Conservation (phyloP, 306 rosid genomes). For the Pyrus communis region DNA sequence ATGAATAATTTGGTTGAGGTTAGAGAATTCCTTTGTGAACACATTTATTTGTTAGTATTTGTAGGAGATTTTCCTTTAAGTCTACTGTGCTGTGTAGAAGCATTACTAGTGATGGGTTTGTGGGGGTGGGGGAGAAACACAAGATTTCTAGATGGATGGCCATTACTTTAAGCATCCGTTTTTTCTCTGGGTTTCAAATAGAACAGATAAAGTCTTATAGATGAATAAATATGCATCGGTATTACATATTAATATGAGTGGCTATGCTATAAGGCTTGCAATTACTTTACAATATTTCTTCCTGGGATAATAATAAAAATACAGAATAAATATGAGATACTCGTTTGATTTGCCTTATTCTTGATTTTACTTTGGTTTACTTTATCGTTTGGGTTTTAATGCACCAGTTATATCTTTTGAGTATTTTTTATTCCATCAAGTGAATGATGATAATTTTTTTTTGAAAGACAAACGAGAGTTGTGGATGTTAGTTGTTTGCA, state of each 20-base stretch:
- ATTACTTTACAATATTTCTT: not conserved
- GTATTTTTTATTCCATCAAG: conserved; percentile 10
- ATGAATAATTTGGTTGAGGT: not conserved
- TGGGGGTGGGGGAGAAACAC: not conserved
- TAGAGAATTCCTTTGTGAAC: not conserved
- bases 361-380: not conserved
- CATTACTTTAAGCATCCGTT: not conserved
- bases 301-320: not conserved
- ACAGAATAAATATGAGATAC: not conserved
- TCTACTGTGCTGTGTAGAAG: not conserved
- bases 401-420: not conserved
- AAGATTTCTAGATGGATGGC: not conserved
- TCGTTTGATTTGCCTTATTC: not conserved
- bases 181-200: not conserved
- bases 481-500: conserved; percentile 14
- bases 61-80: not conserved
- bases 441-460: conserved; percentile 6
- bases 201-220: not conserved
- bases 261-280: not conserved
- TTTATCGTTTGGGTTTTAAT: not conserved
- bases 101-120: not conserved
- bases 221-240: not conserved
- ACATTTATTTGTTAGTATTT: not conserved
- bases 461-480: conserved; percentile 3
- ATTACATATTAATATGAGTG: not conserved